Evolutionary conservation across 2,329 filamentous ascomycete genomes (phyloP), one percentile per base, ranked within the genome.

Genomic region (Ophiostoma tasmaniense): DNA sequence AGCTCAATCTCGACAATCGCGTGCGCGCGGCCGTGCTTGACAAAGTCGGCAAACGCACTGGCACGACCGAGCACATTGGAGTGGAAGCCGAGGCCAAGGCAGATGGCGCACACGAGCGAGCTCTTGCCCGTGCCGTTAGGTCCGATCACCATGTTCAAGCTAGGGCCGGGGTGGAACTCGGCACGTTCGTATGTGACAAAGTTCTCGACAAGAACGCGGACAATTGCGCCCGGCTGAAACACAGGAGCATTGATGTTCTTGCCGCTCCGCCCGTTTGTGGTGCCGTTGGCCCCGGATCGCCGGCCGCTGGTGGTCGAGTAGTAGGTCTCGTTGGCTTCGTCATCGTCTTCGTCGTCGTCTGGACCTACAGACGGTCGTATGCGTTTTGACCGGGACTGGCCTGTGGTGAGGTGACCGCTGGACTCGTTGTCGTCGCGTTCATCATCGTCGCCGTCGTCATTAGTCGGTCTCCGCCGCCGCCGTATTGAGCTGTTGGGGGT

Each of bases 51-150:
- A 70, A 94, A 82, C 17, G 92, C 88, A 74, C 90, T 93, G 7
- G 93, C 93, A 71, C 95, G 89, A 20, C 94, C 95, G 20, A 99
- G 84, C 74, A 93, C 87, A 78, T 89, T 87, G 30, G 93, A 88
- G 39, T 87, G 86, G 83, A 90, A 97, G 65, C 95, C 95, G 33
- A 99, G 81, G 2, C 95, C 95, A 17, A 99, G 80, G 76, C 95
- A 98, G 73, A 99, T 96, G 62, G 95, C 95, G 79, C 95, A 99
- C 61, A 99, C 94, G 33, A 99, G 83, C 0, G 95, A 97, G 79
- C 94, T 98, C 80, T 99, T 99, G 68, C 95, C 95, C 0, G 95
- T 98, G 42, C 95, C 95, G 75, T 99, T 99, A n/a, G 95, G 95
- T 0, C 95, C 95, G 74, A 99, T 97, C 67, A 99, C 89, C 94